Evolutionary conservation across 2,329 filamentous ascomycete species (phyloP), one percentile per base, ranked within the genome.

Genomic region (Fusarium sp.): DNA sequence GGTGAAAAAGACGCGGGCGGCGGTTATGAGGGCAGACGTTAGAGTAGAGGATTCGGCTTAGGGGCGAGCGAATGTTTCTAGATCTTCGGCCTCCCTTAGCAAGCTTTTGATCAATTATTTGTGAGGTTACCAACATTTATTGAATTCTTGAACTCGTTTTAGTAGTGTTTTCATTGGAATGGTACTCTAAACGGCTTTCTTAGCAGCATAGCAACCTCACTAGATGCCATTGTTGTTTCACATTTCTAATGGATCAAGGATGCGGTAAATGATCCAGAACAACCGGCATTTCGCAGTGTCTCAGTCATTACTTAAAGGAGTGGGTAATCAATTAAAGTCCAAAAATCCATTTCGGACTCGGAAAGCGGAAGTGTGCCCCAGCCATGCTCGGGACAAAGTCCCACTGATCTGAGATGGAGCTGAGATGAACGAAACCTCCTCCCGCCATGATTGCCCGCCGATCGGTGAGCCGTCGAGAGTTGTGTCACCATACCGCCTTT

Each of bases 21-120:
- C 74, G n/a, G 64, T 69, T 0, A 76, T 76, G 73, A 71, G 62
- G 48, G 22, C 64, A n/a, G 64, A 74, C 9, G 10, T 61, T 10
- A 57, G 39, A 18, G 16, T 18, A 5, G 24, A 20, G 2, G 9
- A 29, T 20, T 9, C 14, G n/a, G 31, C 14, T 9, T 56, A 56
- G 52, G 16, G 13, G 31, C 24, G 18, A 20, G 52, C 24, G 11
- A n/a, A 9, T 7, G 6, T 4, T 29, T 52, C 8, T 8, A 10
- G 29, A 31, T 31, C 29, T 11, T 33, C 14, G 13, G 31, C 31
- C 31, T 33, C 11, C 31, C 31, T 31, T 10, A 33, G 13, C 5
- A 5, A 33, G 31, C 31, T 33, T 33, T 33, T 33, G 31, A 33
- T 33, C 31, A 33, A 33, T 14, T 13, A 33, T 33, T 14, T 33